A percentile compares a stretch with the other conserved stretches of the same genome.
Conservation (phyloP, 2,329 filamentous ascomycete genomes). For the Talaromyces pinophilus region DNA sequence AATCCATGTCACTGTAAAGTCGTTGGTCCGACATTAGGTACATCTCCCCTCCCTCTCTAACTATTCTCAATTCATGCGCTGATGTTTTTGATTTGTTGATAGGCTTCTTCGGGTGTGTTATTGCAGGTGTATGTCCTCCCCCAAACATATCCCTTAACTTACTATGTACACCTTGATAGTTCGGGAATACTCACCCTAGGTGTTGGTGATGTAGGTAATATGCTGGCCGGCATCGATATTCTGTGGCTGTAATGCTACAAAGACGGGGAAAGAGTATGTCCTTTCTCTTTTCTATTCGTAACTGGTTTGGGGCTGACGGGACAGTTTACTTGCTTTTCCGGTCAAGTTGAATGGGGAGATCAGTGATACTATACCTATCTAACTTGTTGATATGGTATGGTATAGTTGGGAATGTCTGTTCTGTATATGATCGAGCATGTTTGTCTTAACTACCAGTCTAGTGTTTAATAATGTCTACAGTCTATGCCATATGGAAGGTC, state of each 20-base stretch:
- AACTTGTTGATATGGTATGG: background rate
- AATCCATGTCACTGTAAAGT: constrained; percentile 61
- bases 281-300: background rate
- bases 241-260: constrained; percentile 58
- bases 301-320: background rate
- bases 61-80: no score
- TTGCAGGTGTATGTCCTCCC: constrained; percentile 16
- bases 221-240: constrained; percentile 58
- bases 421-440: background rate
- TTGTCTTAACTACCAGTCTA: background rate
- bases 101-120: constrained; percentile 19
- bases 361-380: constrained; percentile 53
- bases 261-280: constrained; percentile 56
- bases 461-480: background rate
- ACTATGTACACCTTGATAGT: background rate
- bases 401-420: background rate
- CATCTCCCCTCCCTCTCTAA: constrained; percentile 19
- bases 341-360: constrained; percentile 55
- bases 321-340: constrained; percentile 54
- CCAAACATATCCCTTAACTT: background rate
- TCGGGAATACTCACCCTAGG: background rate
- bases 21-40: constrained; percentile 57
- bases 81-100: no score
- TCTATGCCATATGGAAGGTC: background rate
- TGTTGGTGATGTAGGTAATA: constrained; percentile 4